Conservation (phyloP, 192 early-diverging fungal species). For the Borealophlyctis nickersoniae region DNA sequence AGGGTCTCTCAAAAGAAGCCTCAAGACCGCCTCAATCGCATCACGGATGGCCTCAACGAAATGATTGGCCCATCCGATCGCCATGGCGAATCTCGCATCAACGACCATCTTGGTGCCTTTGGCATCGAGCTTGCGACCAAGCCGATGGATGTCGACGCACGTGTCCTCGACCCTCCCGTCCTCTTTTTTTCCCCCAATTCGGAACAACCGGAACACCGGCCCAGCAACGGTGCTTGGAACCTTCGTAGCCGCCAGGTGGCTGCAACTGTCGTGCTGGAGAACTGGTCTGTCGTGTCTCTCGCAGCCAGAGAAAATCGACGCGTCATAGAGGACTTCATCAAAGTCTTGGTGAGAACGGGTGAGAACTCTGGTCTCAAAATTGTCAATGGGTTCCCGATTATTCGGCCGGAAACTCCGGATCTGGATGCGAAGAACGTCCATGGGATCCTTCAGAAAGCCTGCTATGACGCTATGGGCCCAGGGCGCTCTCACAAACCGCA, state of each 20-base stretch:
- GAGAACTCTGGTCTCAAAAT: slow-evolving; percentile 57
- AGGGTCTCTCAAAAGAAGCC: slow-evolving; percentile 31
- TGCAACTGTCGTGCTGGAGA: slow-evolving; percentile 52
- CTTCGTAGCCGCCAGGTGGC: slow-evolving; percentile 60
- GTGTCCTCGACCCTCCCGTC: slow-evolving; percentile 66
- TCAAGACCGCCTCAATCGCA: slow-evolving; percentile 24
- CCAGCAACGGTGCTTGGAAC: slow-evolving; percentile 70
- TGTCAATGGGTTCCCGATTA: slow-evolving; percentile 24
- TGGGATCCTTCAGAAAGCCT: background rate
- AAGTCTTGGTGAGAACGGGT: slow-evolving; percentile 54
- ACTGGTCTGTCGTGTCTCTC: slow-evolving; percentile 72
- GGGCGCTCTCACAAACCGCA: slow-evolving; percentile 40
- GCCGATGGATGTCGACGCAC: slow-evolving; percentile 40
- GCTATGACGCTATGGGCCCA: background rate
- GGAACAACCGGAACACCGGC: slow-evolving; percentile 10
- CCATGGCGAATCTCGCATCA: slow-evolving; percentile 45
- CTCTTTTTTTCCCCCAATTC: slow-evolving; percentile 29
- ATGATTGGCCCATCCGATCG: slow-evolving; percentile 13
- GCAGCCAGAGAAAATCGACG: slow-evolving; percentile 33
- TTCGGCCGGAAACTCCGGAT: background rate
- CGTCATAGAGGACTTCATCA: slow-evolving; percentile 55
- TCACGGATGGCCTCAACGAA: slow-evolving; percentile 9
- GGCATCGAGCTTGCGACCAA: slow-evolving; percentile 26
- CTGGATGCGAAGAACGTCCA: background rate
- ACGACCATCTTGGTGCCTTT: slow-evolving; percentile 65